Conservation (phyloP, 1,139 yeast species). For the Geotrichum cucujoidarum region DNA sequence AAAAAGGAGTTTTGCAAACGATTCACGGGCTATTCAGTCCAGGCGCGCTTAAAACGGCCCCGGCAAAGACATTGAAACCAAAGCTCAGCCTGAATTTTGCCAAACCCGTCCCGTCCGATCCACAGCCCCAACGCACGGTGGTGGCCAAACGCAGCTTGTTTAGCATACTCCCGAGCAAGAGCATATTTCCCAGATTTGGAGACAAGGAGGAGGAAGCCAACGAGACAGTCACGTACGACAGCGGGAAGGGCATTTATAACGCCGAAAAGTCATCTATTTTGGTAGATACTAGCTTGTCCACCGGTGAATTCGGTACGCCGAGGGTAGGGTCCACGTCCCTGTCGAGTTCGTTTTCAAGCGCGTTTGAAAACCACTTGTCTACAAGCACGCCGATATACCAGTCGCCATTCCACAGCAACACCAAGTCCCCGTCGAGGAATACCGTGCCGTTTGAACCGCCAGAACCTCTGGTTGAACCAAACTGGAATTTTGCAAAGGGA, state of each 20-base stretch:
- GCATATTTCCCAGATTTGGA: slow-evolving; percentile 11
- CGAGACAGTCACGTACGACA: slow-evolving; percentile 6
- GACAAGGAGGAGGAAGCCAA: not conserved
- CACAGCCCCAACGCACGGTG: not conserved
- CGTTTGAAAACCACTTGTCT: slow-evolving; percentile 8
- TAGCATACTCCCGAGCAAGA: slow-evolving; percentile 16
- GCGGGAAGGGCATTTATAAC: slow-evolving; percentile 3
- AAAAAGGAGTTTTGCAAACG: slow-evolving; percentile 9
- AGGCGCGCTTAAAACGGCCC: not conserved
- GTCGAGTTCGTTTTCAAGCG: slow-evolving; percentile 9
- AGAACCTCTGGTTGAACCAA: too few relatives aligned
- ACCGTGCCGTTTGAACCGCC: too few relatives aligned
- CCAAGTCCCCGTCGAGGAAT: too few relatives aligned
- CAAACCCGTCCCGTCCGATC: not conserved
- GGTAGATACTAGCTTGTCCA: too few relatives aligned
- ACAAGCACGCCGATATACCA: slow-evolving; percentile 5
- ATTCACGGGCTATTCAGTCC: slow-evolving; percentile 5
- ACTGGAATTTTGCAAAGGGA: too few relatives aligned
- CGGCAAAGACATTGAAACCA: slow-evolving; percentile 2
- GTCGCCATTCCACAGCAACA: too few relatives aligned
- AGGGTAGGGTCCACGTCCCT: slow-evolving; percentile 1
- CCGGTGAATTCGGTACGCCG: too few relatives aligned
- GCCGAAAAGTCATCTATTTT: not conserved
- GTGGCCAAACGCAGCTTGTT: slow-evolving; percentile 1
- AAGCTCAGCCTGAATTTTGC: not conserved